Evolutionary conservation across 371 early-diverging fungal genomes (phyloP).

Genomic region (Haplosporangium sp.): DNA sequence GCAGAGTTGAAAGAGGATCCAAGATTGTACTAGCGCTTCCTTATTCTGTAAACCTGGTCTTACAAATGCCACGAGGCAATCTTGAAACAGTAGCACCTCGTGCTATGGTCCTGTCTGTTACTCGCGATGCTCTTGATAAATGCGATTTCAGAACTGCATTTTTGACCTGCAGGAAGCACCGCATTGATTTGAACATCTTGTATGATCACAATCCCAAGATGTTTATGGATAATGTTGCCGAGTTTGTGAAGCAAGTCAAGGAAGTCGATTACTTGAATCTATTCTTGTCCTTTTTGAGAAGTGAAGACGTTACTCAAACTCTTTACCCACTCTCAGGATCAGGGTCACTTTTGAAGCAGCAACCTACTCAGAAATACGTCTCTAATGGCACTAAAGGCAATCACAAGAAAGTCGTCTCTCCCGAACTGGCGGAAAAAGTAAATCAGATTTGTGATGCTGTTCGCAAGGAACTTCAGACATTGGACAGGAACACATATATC

Average conservation of each 20-base stretch:
- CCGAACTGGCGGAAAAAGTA: conserved; percentile 68
- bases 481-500: conserved; percentile 75
- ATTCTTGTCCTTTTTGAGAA: conserved; percentile 85
- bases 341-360: conserved; percentile 23
- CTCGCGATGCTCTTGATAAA: conserved; percentile 78
- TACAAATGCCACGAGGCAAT: conserved; percentile 98
- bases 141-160: conserved; percentile 87
- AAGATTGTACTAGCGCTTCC: conserved; percentile 85
- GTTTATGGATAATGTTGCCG: conserved; percentile 75
- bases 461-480: conserved; percentile 68
- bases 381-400: conserved; percentile 20
- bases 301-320: conserved; percentile 59
- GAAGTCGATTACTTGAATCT: conserved; percentile 92
- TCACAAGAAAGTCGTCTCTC: conserved; percentile 26
- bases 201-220: conserved; percentile 79
- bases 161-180: conserved; percentile 86
- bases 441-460: conserved; percentile 84
- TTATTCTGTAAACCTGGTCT: conserved; percentile 75
- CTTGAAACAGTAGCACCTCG: conserved; percentile 96
- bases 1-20: conserved; percentile 93
- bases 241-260: conserved; percentile 82
- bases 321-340: conserved; percentile 50
- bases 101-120: conserved; percentile 86
- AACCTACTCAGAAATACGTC: conserved; percentile 10
- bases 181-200: conserved; percentile 93